Percentiles rank a stretch among this genome's conserved stretches.
Evolutionary conservation across 345 rosid species (phyloP).

Genomic region (Salix suchowensis): DNA sequence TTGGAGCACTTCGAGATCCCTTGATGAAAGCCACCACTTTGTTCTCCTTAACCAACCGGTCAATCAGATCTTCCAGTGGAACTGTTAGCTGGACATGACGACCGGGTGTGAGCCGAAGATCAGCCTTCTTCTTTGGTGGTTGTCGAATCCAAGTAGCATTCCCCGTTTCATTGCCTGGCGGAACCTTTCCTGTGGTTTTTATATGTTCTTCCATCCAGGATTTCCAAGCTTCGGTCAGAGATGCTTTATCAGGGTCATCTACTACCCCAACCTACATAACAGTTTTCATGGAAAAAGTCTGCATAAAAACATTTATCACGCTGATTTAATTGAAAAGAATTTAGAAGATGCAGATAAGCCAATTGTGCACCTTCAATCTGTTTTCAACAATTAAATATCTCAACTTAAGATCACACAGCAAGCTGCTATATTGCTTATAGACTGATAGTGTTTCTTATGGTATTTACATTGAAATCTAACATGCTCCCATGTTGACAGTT

Average conservation of each 20-base stretch:
- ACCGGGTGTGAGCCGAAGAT: conserved; percentile 87
- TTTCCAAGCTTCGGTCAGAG: conserved; percentile 84
- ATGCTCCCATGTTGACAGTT: no score
- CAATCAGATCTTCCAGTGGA: conserved; percentile 64
- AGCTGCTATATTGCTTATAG: not conserved
- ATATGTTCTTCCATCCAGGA: conserved; percentile 96
- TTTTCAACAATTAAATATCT: not conserved
- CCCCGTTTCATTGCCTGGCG: conserved; percentile 83
- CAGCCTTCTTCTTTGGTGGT: conserved; percentile 62
- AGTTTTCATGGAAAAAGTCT: not conserved
- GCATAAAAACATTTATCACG: not conserved
- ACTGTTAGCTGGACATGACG: conserved; percentile 72
- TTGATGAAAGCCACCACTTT: conserved; percentile 88
- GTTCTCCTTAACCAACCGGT: conserved; percentile 73
- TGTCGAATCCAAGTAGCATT: conserved; percentile 73
- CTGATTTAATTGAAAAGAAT: not conserved
- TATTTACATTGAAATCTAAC: no score
- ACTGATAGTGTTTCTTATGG: not conserved
- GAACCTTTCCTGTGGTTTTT: conserved; percentile 70
- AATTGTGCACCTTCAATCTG: not conserved
- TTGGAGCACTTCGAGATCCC: conserved; percentile 85
- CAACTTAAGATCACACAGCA: not conserved
- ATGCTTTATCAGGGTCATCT: conserved; percentile 60
- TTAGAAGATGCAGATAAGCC: not conserved
- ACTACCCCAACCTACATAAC: conserved; percentile 62